Evolutionary conservation across 305 asterid genomes (phyloP).

Genomic region (Fraxinus baroniana): DNA sequence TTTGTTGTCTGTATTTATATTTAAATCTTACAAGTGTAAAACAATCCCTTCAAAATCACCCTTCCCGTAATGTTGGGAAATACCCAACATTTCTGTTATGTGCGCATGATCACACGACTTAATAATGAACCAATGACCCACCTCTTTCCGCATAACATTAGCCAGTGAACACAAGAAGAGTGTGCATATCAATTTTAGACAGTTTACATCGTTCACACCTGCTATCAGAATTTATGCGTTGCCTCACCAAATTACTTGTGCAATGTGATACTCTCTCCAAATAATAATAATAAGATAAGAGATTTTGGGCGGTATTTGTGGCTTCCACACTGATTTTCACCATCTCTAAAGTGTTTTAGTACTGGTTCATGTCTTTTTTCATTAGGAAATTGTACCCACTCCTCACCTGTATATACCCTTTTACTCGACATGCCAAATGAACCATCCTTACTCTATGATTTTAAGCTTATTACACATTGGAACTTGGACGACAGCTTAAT

Average conservation of each 20-base stretch:
- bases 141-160: background rate
- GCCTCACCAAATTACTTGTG: background rate
- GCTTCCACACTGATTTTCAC: background rate
- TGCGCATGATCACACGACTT: background rate
- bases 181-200: background rate
- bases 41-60: background rate
- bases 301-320: background rate
- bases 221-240: background rate
- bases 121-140: background rate
- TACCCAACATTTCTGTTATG: background rate
- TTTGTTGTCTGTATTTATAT: background rate
- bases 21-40: background rate
- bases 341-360: background rate
- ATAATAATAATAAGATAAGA: background rate
- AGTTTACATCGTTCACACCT: background rate
- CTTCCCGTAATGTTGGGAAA: background rate
- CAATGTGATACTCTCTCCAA: background rate
- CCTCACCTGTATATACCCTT: background rate
- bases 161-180: background rate
- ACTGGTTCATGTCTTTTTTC: background rate
- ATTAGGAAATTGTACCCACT: background rate
- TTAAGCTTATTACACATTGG: background rate
- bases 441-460: background rate
- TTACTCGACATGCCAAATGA: background rate
- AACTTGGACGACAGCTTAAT: background rate